Base-by-base conservation (phyloP, 306 rosid species). In the Elaeagnus macrophylla region DNA sequence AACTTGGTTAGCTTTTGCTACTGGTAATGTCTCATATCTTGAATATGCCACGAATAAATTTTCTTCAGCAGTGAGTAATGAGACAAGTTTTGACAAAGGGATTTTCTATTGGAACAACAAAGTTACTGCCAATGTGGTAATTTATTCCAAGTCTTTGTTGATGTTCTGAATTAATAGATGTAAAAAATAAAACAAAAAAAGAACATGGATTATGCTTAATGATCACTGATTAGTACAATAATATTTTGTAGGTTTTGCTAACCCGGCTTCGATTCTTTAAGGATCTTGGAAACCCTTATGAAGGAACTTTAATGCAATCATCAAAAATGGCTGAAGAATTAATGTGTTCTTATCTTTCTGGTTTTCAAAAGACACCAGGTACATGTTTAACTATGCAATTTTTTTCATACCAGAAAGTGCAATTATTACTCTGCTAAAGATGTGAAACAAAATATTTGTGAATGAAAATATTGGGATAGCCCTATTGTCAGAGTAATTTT, bases 1-100 rank as follows among this genome's bases (percentile, higher is more conserved):
- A 62, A 77, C 94, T 43, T 89, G 97, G 95, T 61, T 89, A 55
- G 81, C 54, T 68, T 78, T 85, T 15, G 85, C 89, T 32, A 83
- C 94, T 36, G 70, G 72, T 42, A 71, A 81, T 25, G 7, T 48
- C 48, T 61, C 79, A 48, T 67, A 77, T 68, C 81, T 85, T 52
- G 46, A 65, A 48, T 77, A 69, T 61, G 86, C 80, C 39, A 81
- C 79, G 12, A 51, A 51, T 3, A n/a, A 48, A 37, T 79, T 77
- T 60, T 52, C 60, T 18, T 60, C 74, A 1, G 83, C 89, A 16
- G 70, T 53, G 50, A 70, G 20, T 5, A 42, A 61, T 64, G 85
- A 81, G 75, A 53, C 69, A 57, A 51, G 53, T 65, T 61, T 56
- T n/a, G 85, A 81, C 48, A 69, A 57, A 67, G 83, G 79, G 51